These are phyloP conservation scores for Aspergillus novoparasiticus DNA, from an alignment of 2,329 filamentous ascomycete species.

Conservation along the genomic window DNA sequence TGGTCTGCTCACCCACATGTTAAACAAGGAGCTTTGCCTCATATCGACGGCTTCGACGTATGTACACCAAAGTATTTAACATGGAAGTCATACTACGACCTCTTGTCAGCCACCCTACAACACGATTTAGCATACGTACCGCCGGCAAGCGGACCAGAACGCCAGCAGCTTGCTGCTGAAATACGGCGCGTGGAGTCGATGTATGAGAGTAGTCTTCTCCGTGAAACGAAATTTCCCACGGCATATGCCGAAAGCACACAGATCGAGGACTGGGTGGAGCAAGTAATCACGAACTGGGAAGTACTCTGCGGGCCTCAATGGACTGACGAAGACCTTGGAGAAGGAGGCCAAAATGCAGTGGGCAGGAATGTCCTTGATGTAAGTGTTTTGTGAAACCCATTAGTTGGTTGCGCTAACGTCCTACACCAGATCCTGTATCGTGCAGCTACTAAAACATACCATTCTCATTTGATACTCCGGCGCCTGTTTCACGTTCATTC, in stretches of 20 bases:
- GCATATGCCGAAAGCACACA: conserved; percentile 77
- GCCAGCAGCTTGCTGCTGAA: conserved; percentile 71
- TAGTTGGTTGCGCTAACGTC: not conserved
- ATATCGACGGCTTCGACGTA: conserved; percentile 22
- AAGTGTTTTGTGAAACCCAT: conserved; percentile 24
- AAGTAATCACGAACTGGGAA: conserved; percentile 82
- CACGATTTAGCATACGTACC: conserved; percentile 46
- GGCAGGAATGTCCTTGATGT: conserved; percentile 75
- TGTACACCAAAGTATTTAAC: conserved; percentile 52
- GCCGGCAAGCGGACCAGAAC: conserved; percentile 45
- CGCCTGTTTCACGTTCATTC: conserved; percentile 87
- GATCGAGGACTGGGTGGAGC: conserved; percentile 78
- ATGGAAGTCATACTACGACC: conserved; percentile 83
- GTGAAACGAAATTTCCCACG: conserved; percentile 79
- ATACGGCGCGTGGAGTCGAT: conserved; percentile 75
- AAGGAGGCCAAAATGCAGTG: conserved; percentile 74
- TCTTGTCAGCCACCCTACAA: conserved; percentile 75
- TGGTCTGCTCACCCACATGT: conserved; percentile 45
- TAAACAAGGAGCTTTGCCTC: conserved; percentile 30
- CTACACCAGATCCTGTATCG: conserved; percentile 74
- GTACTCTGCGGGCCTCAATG: conserved; percentile 78
- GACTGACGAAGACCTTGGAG: conserved; percentile 77
- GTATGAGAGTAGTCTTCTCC: conserved; percentile 78
- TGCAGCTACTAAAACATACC: conserved; percentile 89
- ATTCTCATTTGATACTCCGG: conserved; percentile 85